Base-by-base conservation (phyloP, 805 yeast genomes). In the Lachancea sp. region DNA sequence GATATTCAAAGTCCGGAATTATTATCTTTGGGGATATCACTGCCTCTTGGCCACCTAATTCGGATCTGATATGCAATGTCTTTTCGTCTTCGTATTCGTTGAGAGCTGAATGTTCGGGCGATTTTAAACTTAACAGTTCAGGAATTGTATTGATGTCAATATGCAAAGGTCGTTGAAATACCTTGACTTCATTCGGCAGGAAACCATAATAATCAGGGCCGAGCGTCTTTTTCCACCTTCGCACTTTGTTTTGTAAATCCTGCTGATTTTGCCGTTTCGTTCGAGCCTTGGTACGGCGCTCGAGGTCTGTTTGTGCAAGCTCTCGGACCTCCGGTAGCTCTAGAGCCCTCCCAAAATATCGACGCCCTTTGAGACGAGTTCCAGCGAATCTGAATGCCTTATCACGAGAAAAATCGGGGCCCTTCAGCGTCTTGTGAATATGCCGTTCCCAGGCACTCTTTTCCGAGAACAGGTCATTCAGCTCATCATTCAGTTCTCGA, bases 341-440 rank as follows among this genome's bases (percentile, higher is more conserved):
- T 38, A 75, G 69, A 0, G 96, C 95, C 36, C 95, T 63, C 0
- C 97, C 97, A 61, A 77, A 89, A 60, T 83, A 89, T 41, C 82
- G 64, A 47, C 77, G 77, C 0, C 87, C 87, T 29, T 71, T 66
- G 1, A 74, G 56, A 1, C 52, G 40, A 19, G 59, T 63, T 5
- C 61, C 60, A 7, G 46, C 26, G 16, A 52, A 46, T 41, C 48
- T 30, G 35, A 42, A 28, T 40, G 48, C 22, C 55, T 50, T 35
- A 36, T 32, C 22, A 43, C 58, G 15, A 74, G 54, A 52, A 78
- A 78, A 55, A 22, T 83, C 81, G 2, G 84, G 78, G 0, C 96
- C 95, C 1, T 90, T 90, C 1, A 87, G 63, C 17, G 45, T 47
- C 8, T 74, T 70, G 39, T 69, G 68, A 31, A 88, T 80, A 42